Base-by-base conservation (phyloP, 805 yeast genomes). In the Suhomyces prunicola region DNA sequence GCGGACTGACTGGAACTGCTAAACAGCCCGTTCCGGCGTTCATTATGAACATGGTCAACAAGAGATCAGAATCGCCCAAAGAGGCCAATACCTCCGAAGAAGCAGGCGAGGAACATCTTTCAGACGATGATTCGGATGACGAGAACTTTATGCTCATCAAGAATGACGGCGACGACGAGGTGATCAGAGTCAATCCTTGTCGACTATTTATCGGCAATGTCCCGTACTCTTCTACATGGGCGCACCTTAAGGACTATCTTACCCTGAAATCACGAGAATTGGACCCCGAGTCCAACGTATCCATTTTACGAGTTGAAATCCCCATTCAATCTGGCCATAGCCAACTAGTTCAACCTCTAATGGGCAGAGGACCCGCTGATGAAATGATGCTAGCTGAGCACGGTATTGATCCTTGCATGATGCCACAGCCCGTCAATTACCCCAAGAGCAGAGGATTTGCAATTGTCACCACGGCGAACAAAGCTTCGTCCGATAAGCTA, bases 401-500 rank as follows among this genome's bases (percentile, higher is more conserved):
- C 19, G 49, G 49, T 15, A 17, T 46, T 6, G 48, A 46, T n/a
- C 48, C 41, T 5, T 46, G 31, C 3, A 15, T 15, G 15, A 23
- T 45, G 1, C 13, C n/a, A 8, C 48, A 46, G 19, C 17, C 27
- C 6, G 27, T 46, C 7, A 15, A 22, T 6, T 46, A 24, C 10
- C 31, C 52, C 26, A 53, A 54, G 26, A 66, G 71, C 31, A 78
- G 83, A 59, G 90, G 91, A 1, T 86, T 83, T 70, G 90, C 90
- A 1, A 78, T 86, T 47, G 88, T 83, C 1, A 73, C 79, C 4
- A 84, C 83, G 23, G 72, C 72, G 1, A 65, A 74, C 39, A 74
- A 71, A 31, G 72, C 66, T 7, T 81, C 80, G 35, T 81, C 87
- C 4, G 69, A 70, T 4, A 69, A 70, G 41, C 74, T 84, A 13